Evolutionary conservation across 2,329 filamentous ascomycete species (phyloP), one percentile per base, ranked within the genome.

Genomic region (Geoglossum cookeanum): DNA sequence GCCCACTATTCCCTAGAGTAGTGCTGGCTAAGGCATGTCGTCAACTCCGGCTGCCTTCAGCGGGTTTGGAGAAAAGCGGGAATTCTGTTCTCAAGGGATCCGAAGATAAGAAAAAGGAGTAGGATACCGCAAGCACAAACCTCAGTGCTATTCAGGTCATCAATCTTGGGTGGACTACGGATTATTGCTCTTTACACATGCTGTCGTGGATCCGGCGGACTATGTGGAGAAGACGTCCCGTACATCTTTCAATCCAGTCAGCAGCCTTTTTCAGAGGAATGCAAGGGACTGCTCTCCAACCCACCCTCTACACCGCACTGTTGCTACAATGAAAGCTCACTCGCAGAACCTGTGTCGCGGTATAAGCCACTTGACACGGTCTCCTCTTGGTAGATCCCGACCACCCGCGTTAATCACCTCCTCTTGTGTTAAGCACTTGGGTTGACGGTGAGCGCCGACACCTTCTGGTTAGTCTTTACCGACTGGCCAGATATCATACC

Each of bases 361-460:
- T 72, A 76, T 58, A 68, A 68, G 70, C 76, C 74, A 75, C 59
- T 59, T 72, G 74, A 71, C 70, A 72, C 68, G 67, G 71, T 75
- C 73, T 72, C 68, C 58, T 62, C 53, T 56, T 57, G 66, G 69
- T 64, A 68, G 69, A 68, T 68, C 75, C 71, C 67, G 78, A 79
- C 78, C 79, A 79, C 74, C 76, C 78, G 77, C 74, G 79, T 84
- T 69, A 85, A 77, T 81, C 75, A 76, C 77, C 78, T 78, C 74
- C 74, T 72, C 71, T 65, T 69, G 71, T 69, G 71, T 74, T 64
- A 60, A 74, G 67, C 72, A 71, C 74, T 69, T 65, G 68, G 69
- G 71, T 75, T 67, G 66, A 75, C 64, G 75, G 72, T 75, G 76
- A 79, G 74, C 79, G 76, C 77, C 72, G 77, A 76, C 69, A 67